Percentiles rank a stretch among this genome's conserved stretches.
phyloP scores from a whole-genome alignment of 352 stramenopile species.

The Globisporangium spiculum region DNA sequence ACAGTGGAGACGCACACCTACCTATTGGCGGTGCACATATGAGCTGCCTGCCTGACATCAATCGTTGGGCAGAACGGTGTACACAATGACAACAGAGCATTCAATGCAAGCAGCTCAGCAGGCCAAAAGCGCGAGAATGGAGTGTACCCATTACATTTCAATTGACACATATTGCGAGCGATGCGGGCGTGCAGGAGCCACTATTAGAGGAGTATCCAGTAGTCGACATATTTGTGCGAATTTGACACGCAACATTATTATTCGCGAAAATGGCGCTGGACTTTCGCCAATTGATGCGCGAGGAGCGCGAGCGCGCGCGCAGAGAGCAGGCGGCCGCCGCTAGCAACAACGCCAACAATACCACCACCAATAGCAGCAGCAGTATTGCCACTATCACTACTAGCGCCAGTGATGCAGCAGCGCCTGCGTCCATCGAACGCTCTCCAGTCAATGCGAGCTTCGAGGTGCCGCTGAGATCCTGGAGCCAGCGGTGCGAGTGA shows the following conservation, averaged over 20 bases:
- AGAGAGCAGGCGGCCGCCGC: constrained; percentile 10
- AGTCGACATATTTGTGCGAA: neutral
- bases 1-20: neutral
- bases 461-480: constrained; percentile 20
- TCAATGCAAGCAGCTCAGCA: neutral
- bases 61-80: no score
- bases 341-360: neutral
- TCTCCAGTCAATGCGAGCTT: neutral
- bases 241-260: neutral
- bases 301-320: constrained; percentile 43
- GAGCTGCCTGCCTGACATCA: no score
- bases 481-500: constrained; percentile 25
- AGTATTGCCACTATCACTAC: neutral
- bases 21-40: no score
- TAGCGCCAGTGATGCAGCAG: neutral
- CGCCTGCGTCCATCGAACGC: neutral
- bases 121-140: no score
- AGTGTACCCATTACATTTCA: neutral
- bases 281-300: constrained; percentile 46
- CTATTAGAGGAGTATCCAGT: neutral
- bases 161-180: neutral
- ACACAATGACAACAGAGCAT: no score
- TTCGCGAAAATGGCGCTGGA: constrained; percentile 27
- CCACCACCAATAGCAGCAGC: neutral
- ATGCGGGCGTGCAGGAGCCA: neutral